Evolutionary conservation across 2,329 filamentous ascomycete species (phyloP).

Genomic region (Xylariaceae sp.): DNA sequence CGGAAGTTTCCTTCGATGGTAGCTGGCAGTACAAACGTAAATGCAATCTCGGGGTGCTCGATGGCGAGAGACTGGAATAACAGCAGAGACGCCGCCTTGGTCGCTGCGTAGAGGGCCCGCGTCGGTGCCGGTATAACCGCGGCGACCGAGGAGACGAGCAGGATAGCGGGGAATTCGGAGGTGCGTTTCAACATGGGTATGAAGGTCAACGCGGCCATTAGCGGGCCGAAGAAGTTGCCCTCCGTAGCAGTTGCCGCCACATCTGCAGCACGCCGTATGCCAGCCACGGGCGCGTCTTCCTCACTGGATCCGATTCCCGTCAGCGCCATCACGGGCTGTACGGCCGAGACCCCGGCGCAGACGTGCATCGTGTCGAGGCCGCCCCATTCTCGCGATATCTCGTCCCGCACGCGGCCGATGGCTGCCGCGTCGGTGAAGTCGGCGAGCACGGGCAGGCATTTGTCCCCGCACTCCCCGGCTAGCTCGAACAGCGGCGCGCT

Average conservation of each 20-base stretch:
- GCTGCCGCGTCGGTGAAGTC: constrained; percentile 26
- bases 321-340: constrained; percentile 30
- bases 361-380: constrained; percentile 30
- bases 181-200: constrained; percentile 29
- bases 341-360: constrained; percentile 31
- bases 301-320: constrained; percentile 16
- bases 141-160: constrained; percentile 27
- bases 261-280: constrained; percentile 23
- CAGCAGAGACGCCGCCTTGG: constrained; percentile 31
- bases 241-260: constrained; percentile 23
- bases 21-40: constrained; percentile 28
- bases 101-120: constrained; percentile 30
- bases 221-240: constrained; percentile 30
- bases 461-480: constrained; percentile 24
- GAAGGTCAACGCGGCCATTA: constrained; percentile 27
- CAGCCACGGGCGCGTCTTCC: constrained; percentile 15
- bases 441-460: constrained; percentile 25
- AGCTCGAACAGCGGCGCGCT: constrained; percentile 23
- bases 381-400: constrained; percentile 23
- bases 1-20: constrained; percentile 34
- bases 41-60: constrained; percentile 29
- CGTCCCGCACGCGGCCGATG: constrained; percentile 26
- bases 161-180: constrained; percentile 25
- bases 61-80: constrained; percentile 32
- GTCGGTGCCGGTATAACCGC: constrained; percentile 31